phyloP scores from a whole-genome alignment of 345 rosid genomes.

The Isatis tinctoria region DNA sequence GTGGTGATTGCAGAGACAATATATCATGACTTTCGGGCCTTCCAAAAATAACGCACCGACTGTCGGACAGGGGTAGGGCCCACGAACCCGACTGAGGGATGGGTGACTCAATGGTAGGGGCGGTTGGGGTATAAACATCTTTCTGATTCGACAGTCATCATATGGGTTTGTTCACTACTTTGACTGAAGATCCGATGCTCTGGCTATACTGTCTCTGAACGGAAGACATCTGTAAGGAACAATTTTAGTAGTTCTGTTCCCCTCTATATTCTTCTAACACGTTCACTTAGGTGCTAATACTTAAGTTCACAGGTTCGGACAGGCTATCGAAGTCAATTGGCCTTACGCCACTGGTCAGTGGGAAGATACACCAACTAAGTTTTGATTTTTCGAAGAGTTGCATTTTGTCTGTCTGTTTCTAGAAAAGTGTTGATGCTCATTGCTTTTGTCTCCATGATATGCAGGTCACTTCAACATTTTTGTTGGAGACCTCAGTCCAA shows the following conservation, averaged over 20 bases:
- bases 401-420: slow-evolving; percentile 9
- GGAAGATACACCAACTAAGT: slow-evolving; percentile 91
- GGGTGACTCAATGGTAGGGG: too few relatives aligned
- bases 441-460: slow-evolving; percentile 14
- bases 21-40: too few relatives aligned
- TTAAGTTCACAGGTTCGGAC: slow-evolving; percentile 73
- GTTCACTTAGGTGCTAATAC: slow-evolving; percentile 8
- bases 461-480: slow-evolving; percentile 92
- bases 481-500: slow-evolving; percentile 98
- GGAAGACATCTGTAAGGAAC: slow-evolving; percentile 87
- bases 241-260: background rate
- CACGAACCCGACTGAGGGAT: too few relatives aligned
- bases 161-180: slow-evolving; percentile 96
- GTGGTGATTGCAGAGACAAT: too few relatives aligned
- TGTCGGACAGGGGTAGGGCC: too few relatives aligned
- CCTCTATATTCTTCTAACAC: background rate
- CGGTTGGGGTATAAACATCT: too few relatives aligned
- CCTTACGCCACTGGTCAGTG: slow-evolving; percentile 98
- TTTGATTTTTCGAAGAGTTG: slow-evolving; percentile 4
- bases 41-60: too few relatives aligned
- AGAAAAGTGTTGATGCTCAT: background rate
- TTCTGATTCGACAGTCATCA: slow-evolving; percentile 58
- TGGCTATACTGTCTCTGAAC: slow-evolving; percentile 81
- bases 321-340: slow-evolving; percentile 99
- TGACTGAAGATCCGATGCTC: slow-evolving; percentile 79